phyloP scores from a whole-genome alignment of 257 asterid genomes.

The Leptodermis oblonga region DNA sequence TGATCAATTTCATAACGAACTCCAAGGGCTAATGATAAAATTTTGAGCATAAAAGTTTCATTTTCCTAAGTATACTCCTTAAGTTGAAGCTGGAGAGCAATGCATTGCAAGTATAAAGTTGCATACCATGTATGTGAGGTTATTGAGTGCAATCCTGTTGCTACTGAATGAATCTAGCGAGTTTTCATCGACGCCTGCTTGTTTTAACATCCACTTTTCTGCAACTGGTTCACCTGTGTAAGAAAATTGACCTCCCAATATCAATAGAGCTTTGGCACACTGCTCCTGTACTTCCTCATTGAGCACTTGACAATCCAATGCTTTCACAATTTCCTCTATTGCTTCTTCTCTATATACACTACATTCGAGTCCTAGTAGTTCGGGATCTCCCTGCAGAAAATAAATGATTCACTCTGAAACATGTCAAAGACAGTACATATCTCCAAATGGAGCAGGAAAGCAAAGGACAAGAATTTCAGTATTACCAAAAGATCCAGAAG shows the following conservation, averaged over 20 bases:
- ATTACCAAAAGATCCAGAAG: constrained; percentile 77
- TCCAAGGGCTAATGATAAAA: neutral
- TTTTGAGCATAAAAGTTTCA: neutral
- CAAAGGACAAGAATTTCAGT: neutral
- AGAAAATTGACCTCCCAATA: constrained; percentile 75
- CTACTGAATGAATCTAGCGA: constrained; percentile 21
- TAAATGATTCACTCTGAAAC: neutral
- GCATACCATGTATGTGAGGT: constrained; percentile 33
- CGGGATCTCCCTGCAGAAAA: constrained; percentile 10
- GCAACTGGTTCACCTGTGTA: constrained; percentile 54
- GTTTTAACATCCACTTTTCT: constrained; percentile 58
- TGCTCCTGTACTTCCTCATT: constrained; percentile 54
- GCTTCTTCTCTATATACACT: constrained; percentile 79
- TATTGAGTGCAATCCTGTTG: constrained; percentile 14
- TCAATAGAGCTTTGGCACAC: constrained; percentile 50
- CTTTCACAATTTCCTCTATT: constrained; percentile 52
- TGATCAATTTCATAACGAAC: neutral
- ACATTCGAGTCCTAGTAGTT: constrained; percentile 25
- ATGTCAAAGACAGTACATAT: neutral
- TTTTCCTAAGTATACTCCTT: neutral
- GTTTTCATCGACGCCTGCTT: constrained; percentile 45
- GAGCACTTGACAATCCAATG: constrained; percentile 45
- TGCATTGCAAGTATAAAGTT: neutral
- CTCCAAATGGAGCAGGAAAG: neutral
- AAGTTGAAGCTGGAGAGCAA: neutral